A percentile compares a stretch with the other conserved stretches of the same genome.
phyloP scores from a whole-genome alignment of 2,329 filamentous ascomycete species.

The Sporothrix euskadiensis region DNA sequence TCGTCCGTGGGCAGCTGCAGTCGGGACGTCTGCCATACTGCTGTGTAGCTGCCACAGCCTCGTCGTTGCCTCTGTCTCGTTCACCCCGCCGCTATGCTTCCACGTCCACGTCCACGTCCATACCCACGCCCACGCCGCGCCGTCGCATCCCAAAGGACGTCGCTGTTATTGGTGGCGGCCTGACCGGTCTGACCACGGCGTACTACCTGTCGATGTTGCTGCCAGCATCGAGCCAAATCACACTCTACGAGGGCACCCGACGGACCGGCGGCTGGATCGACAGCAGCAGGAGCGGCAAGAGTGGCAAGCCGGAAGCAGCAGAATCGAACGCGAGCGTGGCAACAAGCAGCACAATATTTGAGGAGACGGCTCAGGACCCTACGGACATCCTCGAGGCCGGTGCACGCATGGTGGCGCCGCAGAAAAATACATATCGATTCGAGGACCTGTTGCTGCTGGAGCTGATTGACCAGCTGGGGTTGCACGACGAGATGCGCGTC shows the following conservation, averaged over 20 bases:
- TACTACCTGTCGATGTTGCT: conserved; percentile 72
- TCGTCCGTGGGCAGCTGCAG: neutral
- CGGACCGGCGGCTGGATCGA: conserved; percentile 82
- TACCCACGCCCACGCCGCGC: neutral
- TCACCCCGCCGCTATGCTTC: neutral
- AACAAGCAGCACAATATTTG: neutral
- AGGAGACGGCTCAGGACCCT: conserved; percentile 30
- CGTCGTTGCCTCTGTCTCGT: neutral
- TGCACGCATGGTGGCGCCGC: conserved; percentile 70
- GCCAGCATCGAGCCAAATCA: conserved; percentile 67
- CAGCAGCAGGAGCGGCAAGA: conserved; percentile 52
- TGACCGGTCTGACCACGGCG: conserved; percentile 77
- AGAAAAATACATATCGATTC: conserved; percentile 46
- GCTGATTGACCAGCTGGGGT: conserved; percentile 53
- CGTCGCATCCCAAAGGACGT: conserved; percentile 41
- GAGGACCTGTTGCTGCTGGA: conserved; percentile 69
- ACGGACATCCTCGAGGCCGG: conserved; percentile 73
- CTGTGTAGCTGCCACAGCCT: neutral
- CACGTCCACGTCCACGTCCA: too few species aligned
- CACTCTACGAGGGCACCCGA: conserved; percentile 72
- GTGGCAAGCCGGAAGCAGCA: neutral
- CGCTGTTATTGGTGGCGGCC: conserved; percentile 76
- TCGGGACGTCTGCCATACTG: neutral
- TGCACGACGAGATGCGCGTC: conserved; percentile 54
- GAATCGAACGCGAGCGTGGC: neutral